These are phyloP conservation scores for Rhododendron molle DNA, from an alignment of 148 eudicot genomes.

Conservation along the genomic window DNA sequence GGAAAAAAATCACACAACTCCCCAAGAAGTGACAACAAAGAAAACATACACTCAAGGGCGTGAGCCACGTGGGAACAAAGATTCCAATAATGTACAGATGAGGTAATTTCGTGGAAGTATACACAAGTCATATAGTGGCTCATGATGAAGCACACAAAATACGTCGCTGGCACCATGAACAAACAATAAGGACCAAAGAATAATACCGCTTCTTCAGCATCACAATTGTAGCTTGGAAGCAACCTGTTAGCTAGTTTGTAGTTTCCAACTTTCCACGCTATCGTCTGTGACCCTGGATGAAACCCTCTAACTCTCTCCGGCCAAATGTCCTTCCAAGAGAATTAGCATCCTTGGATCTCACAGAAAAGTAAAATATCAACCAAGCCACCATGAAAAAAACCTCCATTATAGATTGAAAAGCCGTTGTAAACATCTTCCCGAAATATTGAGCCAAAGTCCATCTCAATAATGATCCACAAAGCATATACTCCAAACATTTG, in stretches of 20 bases:
- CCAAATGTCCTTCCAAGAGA: conserved; percentile 74
- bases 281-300: conserved; percentile 55
- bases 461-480: conserved; percentile 60
- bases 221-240: conserved; percentile 9
- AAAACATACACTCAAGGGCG: background rate
- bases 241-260: conserved; percentile 15
- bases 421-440: conserved; percentile 45
- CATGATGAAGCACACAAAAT: conserved; percentile 30
- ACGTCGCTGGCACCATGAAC: conserved; percentile 24
- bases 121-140: conserved; percentile 31
- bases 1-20: background rate
- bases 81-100: conserved; percentile 19
- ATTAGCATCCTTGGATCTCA: conserved; percentile 58
- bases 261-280: background rate
- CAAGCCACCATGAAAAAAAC: conserved; percentile 89
- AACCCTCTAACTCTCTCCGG: conserved; percentile 67
- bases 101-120: conserved; percentile 27
- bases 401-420: conserved; percentile 64
- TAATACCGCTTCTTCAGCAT: conserved; percentile 22
- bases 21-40: background rate
- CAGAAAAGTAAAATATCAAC: conserved; percentile 71
- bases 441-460: conserved; percentile 48
- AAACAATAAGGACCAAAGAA: conserved; percentile 24
- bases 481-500: conserved; percentile 68
- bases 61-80: background rate